Evolutionary conservation across 768 basidiomycete genomes (phyloP).

Genomic region (Mycena filopes): DNA sequence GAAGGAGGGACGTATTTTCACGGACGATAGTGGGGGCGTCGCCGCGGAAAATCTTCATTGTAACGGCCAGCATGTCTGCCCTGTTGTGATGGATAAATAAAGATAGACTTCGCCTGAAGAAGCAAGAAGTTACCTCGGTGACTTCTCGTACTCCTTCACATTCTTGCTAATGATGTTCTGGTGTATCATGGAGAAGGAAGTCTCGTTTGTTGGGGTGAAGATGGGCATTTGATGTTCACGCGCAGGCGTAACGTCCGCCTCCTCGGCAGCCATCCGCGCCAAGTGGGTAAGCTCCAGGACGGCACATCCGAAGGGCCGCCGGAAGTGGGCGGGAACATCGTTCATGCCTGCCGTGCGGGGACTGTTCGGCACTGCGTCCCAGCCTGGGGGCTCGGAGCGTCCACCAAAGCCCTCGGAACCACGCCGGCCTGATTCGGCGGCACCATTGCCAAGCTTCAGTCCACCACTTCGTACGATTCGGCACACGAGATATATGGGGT

Average conservation of each 20-base stretch:
- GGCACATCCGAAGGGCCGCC: conserved; percentile 96
- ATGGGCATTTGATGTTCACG: conserved; percentile 91
- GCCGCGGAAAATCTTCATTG: conserved; percentile 90
- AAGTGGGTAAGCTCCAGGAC: conserved; percentile 87
- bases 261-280: conserved; percentile 72
- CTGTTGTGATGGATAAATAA: conserved; percentile 49
- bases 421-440: conserved; percentile 56
- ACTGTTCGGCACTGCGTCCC: conserved; percentile 23
- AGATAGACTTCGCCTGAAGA: background rate
- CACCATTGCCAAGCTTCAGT: conserved; percentile 75
- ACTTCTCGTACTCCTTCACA: conserved; percentile 84
- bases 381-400: conserved; percentile 24
- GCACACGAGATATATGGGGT: conserved; percentile 90
- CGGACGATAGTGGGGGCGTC: conserved; percentile 76
- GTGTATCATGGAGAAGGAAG: conserved; percentile 91
- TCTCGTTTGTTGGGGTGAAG: conserved; percentile 83
- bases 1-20: conserved; percentile 87
- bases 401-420: conserved; percentile 59
- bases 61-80: conserved; percentile 88
- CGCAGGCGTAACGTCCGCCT: conserved; percentile 68
- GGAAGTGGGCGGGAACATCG: conserved; percentile 63
- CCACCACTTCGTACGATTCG: conserved; percentile 89
- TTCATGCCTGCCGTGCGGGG: conserved; percentile 39
- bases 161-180: conserved; percentile 91
- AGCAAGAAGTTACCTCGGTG: conserved; percentile 65